phyloP scores from a whole-genome alignment of 2,329 filamentous ascomycete genomes.

The Sphaerulina populicola region DNA sequence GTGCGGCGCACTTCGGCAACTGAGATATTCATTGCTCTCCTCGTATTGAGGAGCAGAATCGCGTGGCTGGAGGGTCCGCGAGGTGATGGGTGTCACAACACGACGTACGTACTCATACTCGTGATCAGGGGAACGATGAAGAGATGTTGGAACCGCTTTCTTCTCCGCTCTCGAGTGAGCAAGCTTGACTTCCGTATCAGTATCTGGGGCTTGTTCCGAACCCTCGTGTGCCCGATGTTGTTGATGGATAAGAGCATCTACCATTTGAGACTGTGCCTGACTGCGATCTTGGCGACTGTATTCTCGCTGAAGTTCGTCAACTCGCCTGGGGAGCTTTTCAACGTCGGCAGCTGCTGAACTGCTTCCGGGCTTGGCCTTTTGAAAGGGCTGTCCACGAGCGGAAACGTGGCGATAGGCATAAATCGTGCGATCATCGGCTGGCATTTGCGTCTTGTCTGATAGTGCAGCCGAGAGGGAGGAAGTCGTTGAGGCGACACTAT shows the following conservation, averaged over 20 bases:
- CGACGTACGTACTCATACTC: slow-evolving; percentile 16
- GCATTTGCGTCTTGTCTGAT: slow-evolving; percentile 11
- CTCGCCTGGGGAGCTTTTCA: neutral
- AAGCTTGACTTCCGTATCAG: neutral
- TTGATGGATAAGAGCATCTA: neutral
- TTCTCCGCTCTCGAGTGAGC: neutral
- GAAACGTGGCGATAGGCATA: neutral
- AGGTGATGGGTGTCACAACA: neutral
- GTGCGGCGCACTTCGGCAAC: slow-evolving; percentile 3
- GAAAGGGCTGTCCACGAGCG: neutral
- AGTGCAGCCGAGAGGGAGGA: neutral
- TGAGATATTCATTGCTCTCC: slow-evolving; percentile 5
- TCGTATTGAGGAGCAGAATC: neutral
- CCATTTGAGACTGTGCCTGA: neutral
- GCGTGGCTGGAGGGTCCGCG: neutral
- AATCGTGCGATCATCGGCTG: slow-evolving; percentile 1
- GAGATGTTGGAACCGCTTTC: neutral
- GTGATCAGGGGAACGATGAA: neutral
- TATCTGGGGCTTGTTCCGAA: neutral
- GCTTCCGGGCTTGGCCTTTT: neutral
- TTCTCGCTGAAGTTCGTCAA: neutral
- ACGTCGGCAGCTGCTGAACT: neutral
- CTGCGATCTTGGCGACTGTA: neutral
- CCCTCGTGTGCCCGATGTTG: neutral
- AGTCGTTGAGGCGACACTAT: neutral